Conservation (phyloP, 2,329 filamentous ascomycete species). For the Cercospora brassicicola region DNA sequence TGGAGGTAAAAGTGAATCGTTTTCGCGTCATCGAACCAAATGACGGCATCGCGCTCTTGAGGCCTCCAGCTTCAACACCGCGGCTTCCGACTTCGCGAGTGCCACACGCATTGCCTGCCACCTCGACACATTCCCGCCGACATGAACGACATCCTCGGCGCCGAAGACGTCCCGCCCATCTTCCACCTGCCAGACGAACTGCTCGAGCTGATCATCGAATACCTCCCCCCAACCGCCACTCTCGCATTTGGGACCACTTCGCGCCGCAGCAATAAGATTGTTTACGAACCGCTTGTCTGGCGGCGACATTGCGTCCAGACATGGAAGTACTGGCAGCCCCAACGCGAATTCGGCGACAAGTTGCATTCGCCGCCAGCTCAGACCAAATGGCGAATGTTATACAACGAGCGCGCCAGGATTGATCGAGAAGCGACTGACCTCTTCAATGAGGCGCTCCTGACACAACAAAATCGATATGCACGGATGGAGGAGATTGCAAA, state of each 20-base stretch:
- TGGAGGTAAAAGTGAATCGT: background rate
- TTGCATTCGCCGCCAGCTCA: conserved; percentile 42
- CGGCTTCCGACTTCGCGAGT: background rate
- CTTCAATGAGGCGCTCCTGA: conserved; percentile 69
- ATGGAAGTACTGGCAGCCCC: conserved; percentile 74
- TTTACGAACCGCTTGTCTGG: conserved; percentile 77
- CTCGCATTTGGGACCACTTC: conserved; percentile 60
- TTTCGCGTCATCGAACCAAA: background rate
- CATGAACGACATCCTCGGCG: conserved; percentile 3
- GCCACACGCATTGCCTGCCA: background rate
- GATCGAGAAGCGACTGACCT: conserved; percentile 39
- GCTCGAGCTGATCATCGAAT: conserved; percentile 72
- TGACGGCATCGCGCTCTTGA: background rate
- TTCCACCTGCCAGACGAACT: conserved; percentile 74
- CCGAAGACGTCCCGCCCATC: conserved; percentile 18
- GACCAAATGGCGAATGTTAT: conserved; percentile 64
- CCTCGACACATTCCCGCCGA: background rate
- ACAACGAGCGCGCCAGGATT: conserved; percentile 40
- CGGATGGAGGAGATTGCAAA: conserved; percentile 70
- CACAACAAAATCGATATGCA: conserved; percentile 67
- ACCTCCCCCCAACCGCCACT: conserved; percentile 55
- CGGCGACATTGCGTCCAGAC: conserved; percentile 66
- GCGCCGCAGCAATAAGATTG: conserved; percentile 63
- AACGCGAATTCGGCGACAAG: conserved; percentile 62
- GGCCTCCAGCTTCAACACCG: background rate